Conservation (phyloP, 345 rosid species). For the Acer yangbiense region DNA sequence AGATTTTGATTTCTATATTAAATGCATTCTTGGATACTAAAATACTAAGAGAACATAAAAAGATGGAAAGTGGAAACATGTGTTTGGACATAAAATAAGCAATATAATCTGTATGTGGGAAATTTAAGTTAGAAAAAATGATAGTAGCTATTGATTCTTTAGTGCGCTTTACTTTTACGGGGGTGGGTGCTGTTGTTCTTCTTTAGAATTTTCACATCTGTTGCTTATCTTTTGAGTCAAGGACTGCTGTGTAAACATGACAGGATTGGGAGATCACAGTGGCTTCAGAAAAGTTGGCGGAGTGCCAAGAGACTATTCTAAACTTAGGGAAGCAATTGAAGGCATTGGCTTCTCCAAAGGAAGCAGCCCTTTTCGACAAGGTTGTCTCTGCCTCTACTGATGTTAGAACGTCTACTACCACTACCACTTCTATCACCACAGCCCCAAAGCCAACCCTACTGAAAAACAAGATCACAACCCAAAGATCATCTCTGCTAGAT, state of each 20-base stretch:
- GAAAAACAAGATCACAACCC: slow-evolving; percentile 45
- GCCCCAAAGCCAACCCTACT: slow-evolving; percentile 27
- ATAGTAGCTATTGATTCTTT: not conserved
- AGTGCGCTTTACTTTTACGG: not conserved
- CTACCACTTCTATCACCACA: slow-evolving; percentile 7
- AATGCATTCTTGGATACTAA: not conserved
- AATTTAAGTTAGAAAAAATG: not conserved
- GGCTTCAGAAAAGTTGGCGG: slow-evolving; percentile 92
- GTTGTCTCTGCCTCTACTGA: slow-evolving; percentile 37
- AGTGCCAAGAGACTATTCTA: slow-evolving; percentile 88
- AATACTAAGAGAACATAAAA: not conserved
- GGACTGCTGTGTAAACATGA: slow-evolving; percentile 18
- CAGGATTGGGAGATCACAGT: slow-evolving; percentile 88
- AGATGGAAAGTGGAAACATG: not conserved
- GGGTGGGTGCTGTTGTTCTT: not conserved
- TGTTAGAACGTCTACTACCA: slow-evolving; percentile 17
- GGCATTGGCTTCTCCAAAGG: slow-evolving; percentile 69
- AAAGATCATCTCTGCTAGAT: slow-evolving; percentile 77
- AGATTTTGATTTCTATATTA: no score
- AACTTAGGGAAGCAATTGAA: slow-evolving; percentile 89
- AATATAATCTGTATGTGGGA: not conserved
- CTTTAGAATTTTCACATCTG: not conserved
- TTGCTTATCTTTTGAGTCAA: not conserved
- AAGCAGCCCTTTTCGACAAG: slow-evolving; percentile 57
- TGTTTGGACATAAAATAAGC: not conserved